Evolutionary conservation across 495 filamentous ascomycete genomes (phyloP).

Genomic region (Penicillium bialowiezense): DNA sequence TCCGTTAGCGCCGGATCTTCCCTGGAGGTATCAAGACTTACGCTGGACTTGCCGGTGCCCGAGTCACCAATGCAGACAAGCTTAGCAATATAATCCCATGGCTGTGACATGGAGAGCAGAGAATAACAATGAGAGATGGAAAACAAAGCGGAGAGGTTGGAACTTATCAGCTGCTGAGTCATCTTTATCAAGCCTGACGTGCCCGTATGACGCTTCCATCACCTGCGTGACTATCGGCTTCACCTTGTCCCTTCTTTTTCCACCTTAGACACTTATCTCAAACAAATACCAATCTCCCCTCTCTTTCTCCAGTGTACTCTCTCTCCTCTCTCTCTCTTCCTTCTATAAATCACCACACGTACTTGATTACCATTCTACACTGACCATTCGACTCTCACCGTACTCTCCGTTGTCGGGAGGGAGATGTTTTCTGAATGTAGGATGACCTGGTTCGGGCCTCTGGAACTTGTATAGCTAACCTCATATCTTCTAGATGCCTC

Average conservation of each 20-base stretch:
- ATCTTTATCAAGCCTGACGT: constrained; percentile 41
- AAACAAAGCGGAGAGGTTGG: constrained; percentile 6
- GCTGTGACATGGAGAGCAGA: constrained; percentile 58
- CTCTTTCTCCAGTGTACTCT: not conserved
- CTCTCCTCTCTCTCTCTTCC: not conserved
- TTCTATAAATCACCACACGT: not conserved
- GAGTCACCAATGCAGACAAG: constrained; percentile 96
- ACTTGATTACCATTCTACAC: constrained; percentile 5
- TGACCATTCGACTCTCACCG: constrained; percentile 16
- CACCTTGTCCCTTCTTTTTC: constrained; percentile 1
- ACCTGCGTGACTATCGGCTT: constrained; percentile 15
- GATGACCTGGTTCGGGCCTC: constrained; percentile 20
- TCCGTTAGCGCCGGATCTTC: constrained; percentile 6
- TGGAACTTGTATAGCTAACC: not conserved
- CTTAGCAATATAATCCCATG: constrained; percentile 99
- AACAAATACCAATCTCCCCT: not conserved
- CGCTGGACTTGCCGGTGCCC: constrained; percentile 85
- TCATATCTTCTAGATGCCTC: constrained; percentile 71
- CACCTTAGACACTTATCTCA: constrained; percentile 3
- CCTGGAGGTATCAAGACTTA: constrained; percentile 30
- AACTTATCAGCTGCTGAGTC: constrained; percentile 36
- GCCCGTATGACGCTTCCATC: constrained; percentile 41
- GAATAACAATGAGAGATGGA: constrained; percentile 3
- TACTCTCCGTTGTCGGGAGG: constrained; percentile 15
- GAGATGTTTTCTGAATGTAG: constrained; percentile 98